Evolutionary conservation across 2,329 filamentous ascomycete species (phyloP), one percentile per base, ranked within the genome.

Genomic region (Phaeosphaeriaceae sp.): DNA sequence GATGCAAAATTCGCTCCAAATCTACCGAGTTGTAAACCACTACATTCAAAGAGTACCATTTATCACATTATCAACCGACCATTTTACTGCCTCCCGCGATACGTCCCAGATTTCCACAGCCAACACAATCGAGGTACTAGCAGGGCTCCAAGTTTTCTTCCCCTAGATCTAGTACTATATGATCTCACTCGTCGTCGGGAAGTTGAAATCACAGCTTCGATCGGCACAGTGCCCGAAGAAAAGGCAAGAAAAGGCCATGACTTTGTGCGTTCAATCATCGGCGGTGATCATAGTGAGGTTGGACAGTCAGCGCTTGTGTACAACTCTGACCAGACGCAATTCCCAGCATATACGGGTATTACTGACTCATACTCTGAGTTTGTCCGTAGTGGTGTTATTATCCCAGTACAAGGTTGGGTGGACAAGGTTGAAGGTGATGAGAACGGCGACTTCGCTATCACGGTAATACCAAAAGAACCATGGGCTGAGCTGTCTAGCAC

Each of bases 291-390:
- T 40, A 65, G 68, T 18, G 71, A 75, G 29, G 54, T 72, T 11
- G 73, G 72, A 7, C 60, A 63, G 2, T 30, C 67, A 21, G 61
- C 64, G 28, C 65, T 82, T 74, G 5, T 71, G 63, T 16, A 67
- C 70, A 23, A 69, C 76, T n/a, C 74, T 63, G 45, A 69, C 0
- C 70, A 80, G 16, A 72, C 76, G 3, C 67, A 76, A 2, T 72
- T 80, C n/a, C 86, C 85, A 1, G 81, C 86, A 0, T 89, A 85
- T 64, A 75, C 92, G 5, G 85, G 85, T 7, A 82, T 91, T 45
- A 88, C 86, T 42, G 87, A 90, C 56, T 82, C 82, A 51, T 94
- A 95, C 63, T 72, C 81, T 21, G 87, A 91, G 43, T 90, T 90
- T 62, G 87, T 92, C 12, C 82, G 89, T 26, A 84, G 83, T 0